These are phyloP conservation scores for Flaveria linearis DNA, from an alignment of 129 eudicot genomes.

Conservation along the genomic window DNA sequence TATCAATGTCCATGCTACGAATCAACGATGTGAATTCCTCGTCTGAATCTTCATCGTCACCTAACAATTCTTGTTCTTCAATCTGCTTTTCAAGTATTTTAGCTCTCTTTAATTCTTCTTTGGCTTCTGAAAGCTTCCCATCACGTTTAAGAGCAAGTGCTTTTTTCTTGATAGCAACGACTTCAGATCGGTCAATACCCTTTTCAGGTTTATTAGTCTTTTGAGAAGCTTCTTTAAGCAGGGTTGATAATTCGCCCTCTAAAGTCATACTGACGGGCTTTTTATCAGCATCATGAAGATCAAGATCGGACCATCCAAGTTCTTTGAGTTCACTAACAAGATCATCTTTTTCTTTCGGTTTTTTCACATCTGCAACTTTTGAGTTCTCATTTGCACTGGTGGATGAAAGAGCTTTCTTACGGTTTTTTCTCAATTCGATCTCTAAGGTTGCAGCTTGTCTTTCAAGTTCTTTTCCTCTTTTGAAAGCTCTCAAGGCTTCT, in stretches of 20 bases:
- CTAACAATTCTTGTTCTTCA: conserved; percentile 87
- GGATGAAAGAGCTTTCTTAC: conserved; percentile 62
- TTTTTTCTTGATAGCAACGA: conserved; percentile 64
- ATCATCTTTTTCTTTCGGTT: conserved; percentile 57
- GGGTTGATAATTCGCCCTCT: conserved; percentile 77
- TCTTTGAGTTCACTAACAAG: conserved; percentile 68
- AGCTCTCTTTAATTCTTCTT: conserved; percentile 89
- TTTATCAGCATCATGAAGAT: conserved; percentile 65
- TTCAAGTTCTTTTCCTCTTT: conserved; percentile 90
- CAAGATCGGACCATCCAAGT: conserved; percentile 91
- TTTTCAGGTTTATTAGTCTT: conserved; percentile 40
- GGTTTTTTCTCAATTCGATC: conserved; percentile 60
- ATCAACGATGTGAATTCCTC: conserved; percentile 73
- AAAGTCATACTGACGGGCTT: conserved; percentile 61
- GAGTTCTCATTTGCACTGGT: conserved; percentile 31
- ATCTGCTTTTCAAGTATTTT: conserved; percentile 87
- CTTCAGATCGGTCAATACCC: conserved; percentile 58
- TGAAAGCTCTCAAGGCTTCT: conserved; percentile 88
- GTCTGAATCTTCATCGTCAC: conserved; percentile 76
- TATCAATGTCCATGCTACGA: conserved; percentile 63
- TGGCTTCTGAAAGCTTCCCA: conserved; percentile 82
- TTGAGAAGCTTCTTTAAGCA: conserved; percentile 58
- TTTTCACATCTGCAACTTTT: conserved; percentile 40
- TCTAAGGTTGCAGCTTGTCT: conserved; percentile 89
- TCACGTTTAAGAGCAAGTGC: conserved; percentile 85